Conservation (phyloP, 2,329 filamentous ascomycete genomes). For the Geoglossum cookeanum region DNA sequence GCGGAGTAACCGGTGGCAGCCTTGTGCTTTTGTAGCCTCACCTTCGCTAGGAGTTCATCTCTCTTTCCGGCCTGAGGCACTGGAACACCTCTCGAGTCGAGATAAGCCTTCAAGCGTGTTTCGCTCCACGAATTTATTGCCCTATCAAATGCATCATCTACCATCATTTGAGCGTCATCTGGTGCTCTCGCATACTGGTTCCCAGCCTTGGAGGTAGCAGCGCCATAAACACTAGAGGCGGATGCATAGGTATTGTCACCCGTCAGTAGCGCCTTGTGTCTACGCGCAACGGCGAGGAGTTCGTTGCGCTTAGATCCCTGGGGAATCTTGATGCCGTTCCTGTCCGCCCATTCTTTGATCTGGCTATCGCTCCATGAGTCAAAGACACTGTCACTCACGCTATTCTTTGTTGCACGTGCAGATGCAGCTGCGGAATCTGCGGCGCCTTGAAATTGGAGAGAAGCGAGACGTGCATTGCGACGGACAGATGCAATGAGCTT, state of each 20-base stretch:
- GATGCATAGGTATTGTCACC: slow-evolving; percentile 39
- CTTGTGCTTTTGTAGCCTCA: slow-evolving; percentile 55
- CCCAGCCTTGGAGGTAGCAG: slow-evolving; percentile 54
- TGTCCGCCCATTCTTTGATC: slow-evolving; percentile 83
- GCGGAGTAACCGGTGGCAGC: slow-evolving; percentile 46
- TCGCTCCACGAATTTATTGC: slow-evolving; percentile 50
- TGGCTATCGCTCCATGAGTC: slow-evolving; percentile 79
- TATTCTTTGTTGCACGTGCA: slow-evolving; percentile 47
- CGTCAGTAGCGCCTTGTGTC: slow-evolving; percentile 55
- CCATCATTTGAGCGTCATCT: slow-evolving; percentile 41
- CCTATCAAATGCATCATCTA: slow-evolving; percentile 46
- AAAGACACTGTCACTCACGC: slow-evolving; percentile 65
- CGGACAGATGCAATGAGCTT: slow-evolving; percentile 76
- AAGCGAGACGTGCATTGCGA: slow-evolving; percentile 70
- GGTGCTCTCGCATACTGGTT: slow-evolving; percentile 64
- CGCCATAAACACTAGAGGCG: slow-evolving; percentile 32
- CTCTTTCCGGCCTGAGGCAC: slow-evolving; percentile 52
- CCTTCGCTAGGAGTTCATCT: slow-evolving; percentile 54
- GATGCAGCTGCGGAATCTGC: slow-evolving; percentile 41
- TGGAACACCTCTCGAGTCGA: slow-evolving; percentile 58
- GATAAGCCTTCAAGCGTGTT: slow-evolving; percentile 56
- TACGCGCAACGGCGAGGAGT: slow-evolving; percentile 72
- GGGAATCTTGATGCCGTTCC: slow-evolving; percentile 74
- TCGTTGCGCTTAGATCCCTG: slow-evolving; percentile 86
- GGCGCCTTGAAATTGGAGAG: slow-evolving; percentile 44